Evolutionary conservation across 805 yeast species (phyloP).

Genomic region (Maudiozyma bulderi): DNA sequence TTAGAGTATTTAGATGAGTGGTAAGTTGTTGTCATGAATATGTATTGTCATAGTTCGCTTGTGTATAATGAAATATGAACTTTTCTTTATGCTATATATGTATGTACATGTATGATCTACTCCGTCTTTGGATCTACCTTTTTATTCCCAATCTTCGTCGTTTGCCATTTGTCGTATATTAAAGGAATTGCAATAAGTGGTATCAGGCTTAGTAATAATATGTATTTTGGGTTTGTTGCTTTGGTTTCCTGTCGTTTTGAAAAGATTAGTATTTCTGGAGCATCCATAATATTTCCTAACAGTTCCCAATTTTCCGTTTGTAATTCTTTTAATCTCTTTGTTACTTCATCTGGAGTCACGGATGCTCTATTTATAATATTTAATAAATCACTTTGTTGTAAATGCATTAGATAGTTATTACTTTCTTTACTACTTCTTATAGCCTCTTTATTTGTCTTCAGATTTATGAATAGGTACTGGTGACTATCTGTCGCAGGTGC

Average conservation of each 20-base stretch:
- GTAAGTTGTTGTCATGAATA: slow-evolving; percentile 5
- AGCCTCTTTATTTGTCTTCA: slow-evolving; percentile 5
- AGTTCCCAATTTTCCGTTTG: slow-evolving; percentile 21
- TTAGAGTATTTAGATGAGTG: slow-evolving; percentile 14
- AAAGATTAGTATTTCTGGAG: slow-evolving; percentile 9
- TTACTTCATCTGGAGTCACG: slow-evolving; percentile 18
- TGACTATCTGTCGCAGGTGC: background rate
- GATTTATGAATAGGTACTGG: slow-evolving; percentile 9
- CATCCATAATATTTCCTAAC: slow-evolving; percentile 17
- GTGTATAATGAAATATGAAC: background rate
- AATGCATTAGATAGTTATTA: slow-evolving; percentile 10
- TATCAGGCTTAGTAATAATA: background rate
- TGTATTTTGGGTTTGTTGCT: background rate
- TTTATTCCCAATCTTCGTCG: too few species aligned
- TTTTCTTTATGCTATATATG: too few species aligned
- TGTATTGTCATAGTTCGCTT: background rate
- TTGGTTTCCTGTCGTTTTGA: background rate
- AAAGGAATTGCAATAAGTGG: background rate
- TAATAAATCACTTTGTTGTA: slow-evolving; percentile 19
- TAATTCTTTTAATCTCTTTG: slow-evolving; percentile 12
- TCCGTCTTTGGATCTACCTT: too few species aligned
- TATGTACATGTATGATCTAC: too few species aligned
- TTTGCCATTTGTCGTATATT: background rate
- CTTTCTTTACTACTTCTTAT: slow-evolving; percentile 7
- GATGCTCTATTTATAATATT: slow-evolving; percentile 19